These are phyloP conservation scores for Solanum gracilifrons DNA, from an alignment of 257 asterid genomes.

Conservation along the genomic window DNA sequence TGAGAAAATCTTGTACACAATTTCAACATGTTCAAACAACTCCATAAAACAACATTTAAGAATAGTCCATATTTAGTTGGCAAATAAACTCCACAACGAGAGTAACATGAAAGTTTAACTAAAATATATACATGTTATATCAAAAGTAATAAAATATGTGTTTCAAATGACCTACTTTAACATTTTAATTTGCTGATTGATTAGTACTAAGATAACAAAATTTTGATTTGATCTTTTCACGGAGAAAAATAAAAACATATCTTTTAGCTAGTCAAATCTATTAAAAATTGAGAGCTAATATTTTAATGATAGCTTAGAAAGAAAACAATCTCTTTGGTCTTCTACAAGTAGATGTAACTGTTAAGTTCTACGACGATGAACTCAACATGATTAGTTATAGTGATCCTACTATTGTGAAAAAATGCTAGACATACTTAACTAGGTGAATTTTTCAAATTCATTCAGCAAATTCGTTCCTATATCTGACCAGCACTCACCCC, in stretches of 20 bases:
- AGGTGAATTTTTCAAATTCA: not conserved
- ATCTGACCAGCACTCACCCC: not conserved
- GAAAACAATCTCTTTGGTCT: not conserved
- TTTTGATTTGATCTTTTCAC: not conserved
- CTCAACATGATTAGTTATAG: not conserved
- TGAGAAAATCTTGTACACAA: not conserved
- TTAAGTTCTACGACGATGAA: not conserved
- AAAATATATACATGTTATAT: not conserved
- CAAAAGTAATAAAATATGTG: not conserved
- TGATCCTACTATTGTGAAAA: not conserved
- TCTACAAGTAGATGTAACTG: not conserved
- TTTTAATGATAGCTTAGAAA: not conserved
- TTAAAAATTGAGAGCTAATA: not conserved
- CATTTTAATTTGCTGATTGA: not conserved
- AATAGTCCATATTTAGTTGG: not conserved
- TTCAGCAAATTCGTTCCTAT: not conserved
- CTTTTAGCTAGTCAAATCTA: not conserved
- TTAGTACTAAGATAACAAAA: not conserved
- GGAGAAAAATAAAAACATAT: not conserved
- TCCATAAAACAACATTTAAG: not conserved
- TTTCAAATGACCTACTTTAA: not conserved
- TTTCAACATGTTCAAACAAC: not conserved
- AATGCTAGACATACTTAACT: not conserved
- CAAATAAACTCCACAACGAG: not conserved
- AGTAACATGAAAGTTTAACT: not conserved